These are phyloP conservation scores for Aeschynomene evenia DNA, from an alignment of 306 rosid genomes.

Conservation along the genomic window DNA sequence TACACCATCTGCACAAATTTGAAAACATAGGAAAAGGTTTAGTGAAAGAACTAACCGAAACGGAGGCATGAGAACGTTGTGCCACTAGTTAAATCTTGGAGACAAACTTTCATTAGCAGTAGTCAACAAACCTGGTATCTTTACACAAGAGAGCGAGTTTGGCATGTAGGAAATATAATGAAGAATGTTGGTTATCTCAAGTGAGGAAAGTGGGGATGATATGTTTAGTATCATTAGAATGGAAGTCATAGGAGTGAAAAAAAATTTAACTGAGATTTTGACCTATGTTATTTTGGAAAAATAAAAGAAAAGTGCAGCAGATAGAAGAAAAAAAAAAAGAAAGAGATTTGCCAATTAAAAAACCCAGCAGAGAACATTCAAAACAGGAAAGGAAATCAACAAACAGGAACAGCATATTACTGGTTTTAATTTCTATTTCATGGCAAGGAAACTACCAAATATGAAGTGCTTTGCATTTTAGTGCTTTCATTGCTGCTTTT, in stretches of 20 bases:
- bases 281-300: neutral
- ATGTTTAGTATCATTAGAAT: neutral
- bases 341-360: neutral
- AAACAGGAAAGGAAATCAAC: neutral
- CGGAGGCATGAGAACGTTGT: neutral
- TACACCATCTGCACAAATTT: conserved; percentile 52
- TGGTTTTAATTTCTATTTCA: neutral
- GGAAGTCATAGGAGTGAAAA: neutral
- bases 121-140: neutral
- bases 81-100: neutral
- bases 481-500: conserved; percentile 83
- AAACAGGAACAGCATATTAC: neutral
- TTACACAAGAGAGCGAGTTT: neutral
- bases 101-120: conserved; percentile 1
- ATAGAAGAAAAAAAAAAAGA: neutral
- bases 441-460: conserved; percentile 43
- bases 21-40: conserved; percentile 29
- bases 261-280: neutral
- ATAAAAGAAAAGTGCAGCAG: neutral
- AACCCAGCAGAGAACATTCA: conserved; percentile 10
- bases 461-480: conserved; percentile 63
- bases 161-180: neutral
- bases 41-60: neutral
- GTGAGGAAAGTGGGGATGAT: neutral
- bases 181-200: neutral